Base-by-base conservation (phyloP, 176 grass and related monocot species). In the Phyllostachys edulis region DNA sequence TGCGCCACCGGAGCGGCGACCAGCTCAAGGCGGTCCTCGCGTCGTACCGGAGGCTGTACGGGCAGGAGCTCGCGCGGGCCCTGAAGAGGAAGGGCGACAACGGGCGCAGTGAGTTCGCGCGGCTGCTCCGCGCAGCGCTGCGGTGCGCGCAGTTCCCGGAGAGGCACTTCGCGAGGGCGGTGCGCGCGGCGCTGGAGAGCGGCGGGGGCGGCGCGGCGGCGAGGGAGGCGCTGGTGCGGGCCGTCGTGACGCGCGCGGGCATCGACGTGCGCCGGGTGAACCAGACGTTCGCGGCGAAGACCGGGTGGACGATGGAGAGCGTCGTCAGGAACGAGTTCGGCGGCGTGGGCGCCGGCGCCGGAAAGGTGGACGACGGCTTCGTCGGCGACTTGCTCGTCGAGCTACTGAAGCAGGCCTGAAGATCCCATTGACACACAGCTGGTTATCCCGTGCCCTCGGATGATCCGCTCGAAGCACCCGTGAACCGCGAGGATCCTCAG, bases 31-130 rank as follows among this genome's bases (percentile, higher is more conserved):
- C 20, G n/a, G 54, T 78, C 21, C 64, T 90, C 5, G 45, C 42
- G 63, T 86, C 88, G 21, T 90, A 86, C 64, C 77, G 81, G 79
- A 78, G 85, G 51, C 71, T 90, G 69, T 90, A 90, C 56, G 83
- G 83, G 50, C 84, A 66, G 55, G 88, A 90, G 41, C 85, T 90
- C 44, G 64, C 51, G 56, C 77, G 82, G 80, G 71, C 86, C 42
- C 66, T 90, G 55, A 90, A 90, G 46, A 86, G 78, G 44, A 67
- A 86, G 17, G 59, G 3, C 40, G 21, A n/a, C 40, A 11, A 13
- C 40, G 20, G 1, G 42, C 39, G 83, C 1, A 78, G 88, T 17
- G 84, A 86, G 3, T 90, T 86, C 27, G 66, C 79, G 0, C 52
- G 34, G 41, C 21, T 54, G 36, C 66, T 90, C 27, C 65, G 63